Evolutionary conservation across 108 stramenopile genomes (phyloP), one percentile per base, ranked within the genome.

Genomic region (Stephanodiscus minutulus): DNA sequence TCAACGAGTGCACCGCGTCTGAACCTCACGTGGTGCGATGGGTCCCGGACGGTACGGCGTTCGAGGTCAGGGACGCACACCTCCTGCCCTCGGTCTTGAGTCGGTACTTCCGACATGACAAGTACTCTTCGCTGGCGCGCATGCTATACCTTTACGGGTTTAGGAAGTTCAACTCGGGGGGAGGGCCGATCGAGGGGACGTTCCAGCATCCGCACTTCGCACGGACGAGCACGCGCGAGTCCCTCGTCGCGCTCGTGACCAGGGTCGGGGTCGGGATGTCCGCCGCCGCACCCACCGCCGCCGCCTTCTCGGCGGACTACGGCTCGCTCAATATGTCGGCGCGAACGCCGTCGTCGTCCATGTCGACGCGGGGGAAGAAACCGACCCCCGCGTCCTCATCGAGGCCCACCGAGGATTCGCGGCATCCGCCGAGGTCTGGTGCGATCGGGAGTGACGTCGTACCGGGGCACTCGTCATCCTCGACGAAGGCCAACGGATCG

Each of bases 11-110:
- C 18, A 70, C 57, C 28, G 6, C 3, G 33, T 24, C 31, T 9
- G 50, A 60, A 15, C 68, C 68, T 0, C 56, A 70, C 12, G 48
- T 70, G 29, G 20, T 70, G 33, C 28, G 29, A 44, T 70, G 69
- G 69, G 12, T 52, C 9, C 48, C 69, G 15, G 59, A 60, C n/a
- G 69, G 69, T 9, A 61, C 69, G 29, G 69, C 69, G 24, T 70
- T 70, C 50, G 47, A 44, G 36, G 44, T 70, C 2, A 70, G 61
- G 43, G 59, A 70, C 18, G 48, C 24, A 1, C n/a, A 33, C 18
- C 57, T 58, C 57, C 31, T 58, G 22, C 35, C 52, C 2, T 17
- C 20, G 3, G 35, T 66, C 0, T 15, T 66, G 2, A 33, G 31
- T 18, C 65, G 53, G 5, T 54, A 66, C 65, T 66, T 66, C 17